Evolutionary conservation across 192 early-diverging fungal species (phyloP), one percentile per base, ranked within the genome.

Genomic region (Podila minutissima): DNA sequence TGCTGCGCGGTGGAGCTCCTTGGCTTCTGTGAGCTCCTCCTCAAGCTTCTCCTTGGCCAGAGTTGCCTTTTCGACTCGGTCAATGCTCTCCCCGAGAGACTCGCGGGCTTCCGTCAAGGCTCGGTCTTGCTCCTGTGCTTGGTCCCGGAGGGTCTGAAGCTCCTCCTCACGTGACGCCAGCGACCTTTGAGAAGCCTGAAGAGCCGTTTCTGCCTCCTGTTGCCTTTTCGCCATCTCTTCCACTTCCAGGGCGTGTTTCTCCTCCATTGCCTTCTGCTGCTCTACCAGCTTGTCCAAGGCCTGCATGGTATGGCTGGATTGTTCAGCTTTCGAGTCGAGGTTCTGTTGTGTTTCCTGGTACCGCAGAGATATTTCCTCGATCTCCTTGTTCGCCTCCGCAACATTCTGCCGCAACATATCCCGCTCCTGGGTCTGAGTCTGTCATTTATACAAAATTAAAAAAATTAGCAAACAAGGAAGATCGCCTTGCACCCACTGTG

Each of bases 121-220:
- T 1, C 62, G 69, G 33, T 24, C 41, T 12, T 73, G 77, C 3
- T 58, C 67, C 63, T 69, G 33, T 15, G 58, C 66, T 13, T 81
- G 63, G 15, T 38, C 48, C 10, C 46, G 64, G 55, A 73, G 48
- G 29, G 12, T 33, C 15, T 63, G 62, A 13, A 81, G n/a, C 20
- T 69, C 60, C 50, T 60, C 17, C 28, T 69, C 67, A 31, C 73
- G 71, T 10, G 20, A 46, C 26, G 72, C 77, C 35, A 73, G 66
- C 17, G 71, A 61, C 29, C 59, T 32, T 12, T 46, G 61, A 20
- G 64, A 41, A 7, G 41, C 26, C 13, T 38, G 49, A 9, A 51
- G 3, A 2, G 62, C 53, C 3, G 58, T 67, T 29, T 70, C 74
- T 15, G 53, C 29, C 26, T 81, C 71, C n/a, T 17, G 24, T 3